phyloP scores from a whole-genome alignment of 192 early-diverging fungal genomes.

The Coemansia sp. region DNA sequence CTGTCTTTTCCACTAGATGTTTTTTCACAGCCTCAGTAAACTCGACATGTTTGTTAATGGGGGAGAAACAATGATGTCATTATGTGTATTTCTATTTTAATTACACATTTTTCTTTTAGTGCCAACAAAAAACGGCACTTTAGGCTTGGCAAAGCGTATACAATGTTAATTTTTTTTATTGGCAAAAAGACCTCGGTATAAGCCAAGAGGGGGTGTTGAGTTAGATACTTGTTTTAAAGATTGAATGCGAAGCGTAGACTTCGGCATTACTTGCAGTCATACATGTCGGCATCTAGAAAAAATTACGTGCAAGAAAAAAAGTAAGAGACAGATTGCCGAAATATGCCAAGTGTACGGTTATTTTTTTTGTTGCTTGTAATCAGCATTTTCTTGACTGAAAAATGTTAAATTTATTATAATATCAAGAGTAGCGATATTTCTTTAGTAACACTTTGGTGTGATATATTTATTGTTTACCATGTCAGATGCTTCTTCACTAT shows the following conservation, averaged over 20 bases:
- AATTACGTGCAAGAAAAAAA: neutral
- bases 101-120: neutral
- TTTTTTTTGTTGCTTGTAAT: neutral
- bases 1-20: neutral
- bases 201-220: too few relatives aligned
- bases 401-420: neutral
- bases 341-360: neutral
- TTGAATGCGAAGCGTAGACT: neutral
- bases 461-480: neutral
- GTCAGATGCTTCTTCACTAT: neutral
- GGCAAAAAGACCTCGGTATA: neutral
- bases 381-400: too few relatives aligned
- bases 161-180: neutral
- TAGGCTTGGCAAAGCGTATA: neutral
- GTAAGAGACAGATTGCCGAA: neutral
- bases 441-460: neutral
- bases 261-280: neutral
- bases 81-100: too few relatives aligned
- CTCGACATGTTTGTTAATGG: too few relatives aligned
- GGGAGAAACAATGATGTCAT: too few relatives aligned
- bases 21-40: too few relatives aligned
- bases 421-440: neutral
- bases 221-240: too few relatives aligned
- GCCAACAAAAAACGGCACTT: neutral
- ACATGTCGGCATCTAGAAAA: neutral